Conservation (phyloP, 768 basidiomycete species). For the Podaxis sp. region DNA sequence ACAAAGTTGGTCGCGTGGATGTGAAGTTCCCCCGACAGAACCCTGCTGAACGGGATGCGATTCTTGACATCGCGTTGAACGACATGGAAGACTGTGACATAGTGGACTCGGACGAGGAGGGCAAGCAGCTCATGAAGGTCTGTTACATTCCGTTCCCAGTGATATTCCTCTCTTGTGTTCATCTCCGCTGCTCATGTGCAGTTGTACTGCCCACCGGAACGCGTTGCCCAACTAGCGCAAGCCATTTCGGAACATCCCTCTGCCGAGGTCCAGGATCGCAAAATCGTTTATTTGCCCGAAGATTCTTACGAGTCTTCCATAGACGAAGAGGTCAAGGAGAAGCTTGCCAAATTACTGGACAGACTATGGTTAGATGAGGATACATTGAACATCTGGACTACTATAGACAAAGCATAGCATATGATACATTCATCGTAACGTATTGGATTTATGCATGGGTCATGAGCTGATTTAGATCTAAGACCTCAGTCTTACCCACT, state of each 20-base stretch:
- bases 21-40: constrained; percentile 36
- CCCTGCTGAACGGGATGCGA: constrained; percentile 28
- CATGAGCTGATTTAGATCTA: background rate
- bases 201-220: constrained; percentile 19
- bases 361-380: constrained; percentile 60
- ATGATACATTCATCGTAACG: background rate
- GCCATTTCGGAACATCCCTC: constrained; percentile 19
- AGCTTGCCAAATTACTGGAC: constrained; percentile 46
- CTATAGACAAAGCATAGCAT: constrained; percentile 29
- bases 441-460: background rate
- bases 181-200: constrained; percentile 3
- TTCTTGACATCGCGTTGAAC: constrained; percentile 42
- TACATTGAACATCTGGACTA: constrained; percentile 59
- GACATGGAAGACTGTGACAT: constrained; percentile 47
- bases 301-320: constrained; percentile 35
- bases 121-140: constrained; percentile 27
- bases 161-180: background rate
- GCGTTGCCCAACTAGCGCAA: constrained; percentile 14
- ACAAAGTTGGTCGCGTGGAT: constrained; percentile 49
- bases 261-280: constrained; percentile 40
- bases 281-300: constrained; percentile 55
- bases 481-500: constrained; percentile 13
- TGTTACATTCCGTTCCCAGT: background rate
- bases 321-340: constrained; percentile 37
- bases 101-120: constrained; percentile 28